These are phyloP conservation scores for Lentinula novae-zelandiae DNA, from an alignment of 1,284 basidiomycete species.

Conservation along the genomic window DNA sequence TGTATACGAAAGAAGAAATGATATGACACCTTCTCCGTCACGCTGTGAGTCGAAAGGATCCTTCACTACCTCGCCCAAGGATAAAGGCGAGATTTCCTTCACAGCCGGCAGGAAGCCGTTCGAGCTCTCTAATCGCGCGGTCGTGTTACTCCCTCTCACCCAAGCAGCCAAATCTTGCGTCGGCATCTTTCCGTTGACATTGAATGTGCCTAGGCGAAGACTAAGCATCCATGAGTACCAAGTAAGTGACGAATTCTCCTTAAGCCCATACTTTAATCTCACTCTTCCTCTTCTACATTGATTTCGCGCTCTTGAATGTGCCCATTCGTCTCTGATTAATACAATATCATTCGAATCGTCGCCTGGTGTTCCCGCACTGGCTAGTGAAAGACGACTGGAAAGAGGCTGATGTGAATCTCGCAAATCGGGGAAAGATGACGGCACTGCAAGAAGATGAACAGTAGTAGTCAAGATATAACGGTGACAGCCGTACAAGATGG, in stretches of 20 bases:
- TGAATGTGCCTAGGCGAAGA: constrained; percentile 71
- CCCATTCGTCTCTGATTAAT: constrained; percentile 61
- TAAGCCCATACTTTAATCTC: constrained; percentile 25
- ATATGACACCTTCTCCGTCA: neutral
- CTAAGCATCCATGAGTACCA: constrained; percentile 27
- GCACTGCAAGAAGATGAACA: constrained; percentile 4
- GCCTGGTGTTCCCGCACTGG: constrained; percentile 56
- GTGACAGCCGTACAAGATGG: constrained; percentile 24
- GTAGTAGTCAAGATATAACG: neutral
- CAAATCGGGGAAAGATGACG: constrained; percentile 11
- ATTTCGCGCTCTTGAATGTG: constrained; percentile 38
- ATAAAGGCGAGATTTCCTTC: constrained; percentile 34
- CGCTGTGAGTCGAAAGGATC: constrained; percentile 12
- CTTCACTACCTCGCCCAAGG: constrained; percentile 13
- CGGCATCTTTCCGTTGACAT: constrained; percentile 72
- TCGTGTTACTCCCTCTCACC: constrained; percentile 28
- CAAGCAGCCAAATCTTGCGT: constrained; percentile 61
- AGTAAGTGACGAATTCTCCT: neutral
- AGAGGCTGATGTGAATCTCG: constrained; percentile 2
- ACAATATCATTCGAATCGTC: constrained; percentile 57
- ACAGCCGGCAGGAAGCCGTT: constrained; percentile 29
- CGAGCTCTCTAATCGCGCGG: neutral
- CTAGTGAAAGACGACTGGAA: constrained; percentile 48
- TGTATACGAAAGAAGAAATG: neutral
- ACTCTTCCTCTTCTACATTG: constrained; percentile 27